Conservation (phyloP, 208 protist species). For the Histomonas meleagridis region DNA sequence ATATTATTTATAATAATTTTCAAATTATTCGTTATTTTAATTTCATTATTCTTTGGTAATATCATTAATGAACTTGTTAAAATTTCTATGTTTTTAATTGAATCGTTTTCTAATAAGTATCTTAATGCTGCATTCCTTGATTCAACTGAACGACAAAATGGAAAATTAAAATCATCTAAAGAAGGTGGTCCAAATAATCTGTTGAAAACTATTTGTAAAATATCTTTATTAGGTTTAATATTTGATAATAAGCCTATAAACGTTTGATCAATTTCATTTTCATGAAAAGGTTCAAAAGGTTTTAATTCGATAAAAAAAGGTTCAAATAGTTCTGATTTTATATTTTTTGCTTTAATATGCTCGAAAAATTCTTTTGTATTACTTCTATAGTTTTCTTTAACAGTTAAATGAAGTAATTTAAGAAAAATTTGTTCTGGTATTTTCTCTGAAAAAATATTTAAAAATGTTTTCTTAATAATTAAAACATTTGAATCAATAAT, state of each 20-base stretch:
- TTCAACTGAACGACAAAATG: not conserved
- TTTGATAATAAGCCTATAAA: not conserved
- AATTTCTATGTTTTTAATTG: not conserved
- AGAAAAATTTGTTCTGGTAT: not conserved
- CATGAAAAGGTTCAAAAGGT: not conserved
- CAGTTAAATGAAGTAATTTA: not conserved
- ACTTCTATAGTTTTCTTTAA: not conserved
- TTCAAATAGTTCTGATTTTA: not conserved
- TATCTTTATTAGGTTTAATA: not conserved
- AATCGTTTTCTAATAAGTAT: not conserved
- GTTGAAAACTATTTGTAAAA: not conserved
- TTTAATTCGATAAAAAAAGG: not conserved
- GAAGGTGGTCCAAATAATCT: not conserved
- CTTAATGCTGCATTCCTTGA: not conserved
- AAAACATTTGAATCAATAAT: not conserved
- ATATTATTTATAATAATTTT: not conserved
- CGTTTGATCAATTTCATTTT: not conserved
- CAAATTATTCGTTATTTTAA: not conserved
- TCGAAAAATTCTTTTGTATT: not conserved
- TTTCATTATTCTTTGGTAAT: not conserved
- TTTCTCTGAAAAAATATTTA: not conserved
- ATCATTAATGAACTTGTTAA: not conserved
- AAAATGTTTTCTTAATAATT: not conserved
- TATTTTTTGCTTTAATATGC: not conserved
- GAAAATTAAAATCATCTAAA: not conserved